Evolutionary conservation across 768 basidiomycete species (phyloP), one percentile per base, ranked within the genome.

Genomic region (Dacryopinax primogenitus): DNA sequence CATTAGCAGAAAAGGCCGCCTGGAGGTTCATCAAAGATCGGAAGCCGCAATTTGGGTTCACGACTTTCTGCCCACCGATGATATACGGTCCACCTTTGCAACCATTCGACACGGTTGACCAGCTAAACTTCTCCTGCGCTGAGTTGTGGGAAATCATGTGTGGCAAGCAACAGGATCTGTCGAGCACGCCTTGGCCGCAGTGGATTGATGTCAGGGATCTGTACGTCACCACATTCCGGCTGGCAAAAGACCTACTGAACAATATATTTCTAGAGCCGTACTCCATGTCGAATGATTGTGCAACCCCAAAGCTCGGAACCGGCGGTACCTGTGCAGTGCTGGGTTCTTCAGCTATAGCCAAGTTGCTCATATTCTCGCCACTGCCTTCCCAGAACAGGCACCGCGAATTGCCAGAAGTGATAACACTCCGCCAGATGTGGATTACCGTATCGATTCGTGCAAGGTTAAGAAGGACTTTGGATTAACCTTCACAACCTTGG

Each of bases 1-100:
- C 45, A 13, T 21, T 63, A 44, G 70, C 70, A 4, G 70, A 71
- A 65, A 39, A 32, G 15, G 65, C 68, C 13, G 70, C 68, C 12
- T 70, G 68, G 70, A 65, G 70, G 62, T 70, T 68, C 36, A 12
- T 64, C 7, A 39, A 65, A 33, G 58, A 67, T 16, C 37, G 63
- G 11, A 62, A 33, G 16, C 65, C 69, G 15, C 37, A 47, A 18
- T 69, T 70, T 41, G 69, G 67, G 35, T 66, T 70, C 33, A 64
- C 66, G 62, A 62, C 64, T 32, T 33, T 70, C 66, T 67, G 67
- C 41, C 70, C 62, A 23, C 62, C 33, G 9, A 26, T 63, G 21
- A 37, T 67, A 35, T 67, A 37, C 64, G 66, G 66, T 2, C 66
- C 66, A 1, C 66, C 66, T 16, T 51, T 36, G 21, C 66, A 67